Evolutionary conservation across 202 grass and related monocot species (phyloP), one percentile per base, ranked within the genome.

Genomic region (Carex arenaria): DNA sequence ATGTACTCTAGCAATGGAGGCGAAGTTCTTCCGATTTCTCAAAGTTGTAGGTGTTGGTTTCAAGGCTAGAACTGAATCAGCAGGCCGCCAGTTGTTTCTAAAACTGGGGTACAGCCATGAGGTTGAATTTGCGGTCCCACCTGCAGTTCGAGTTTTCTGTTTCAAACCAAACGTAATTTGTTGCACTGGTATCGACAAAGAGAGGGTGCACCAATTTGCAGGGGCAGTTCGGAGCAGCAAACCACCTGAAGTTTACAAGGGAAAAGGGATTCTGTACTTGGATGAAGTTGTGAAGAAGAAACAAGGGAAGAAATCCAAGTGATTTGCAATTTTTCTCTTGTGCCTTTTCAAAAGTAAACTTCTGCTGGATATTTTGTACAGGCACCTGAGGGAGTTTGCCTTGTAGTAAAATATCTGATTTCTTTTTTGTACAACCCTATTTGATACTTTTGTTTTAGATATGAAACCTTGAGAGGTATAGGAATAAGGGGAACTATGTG

Each of bases 61-160:
- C 82, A 97, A 93, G 84, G 89, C 91, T 38, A 89, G 94, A 67
- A 85, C 89, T 34, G 91, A 97, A 86, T 49, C 84, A 30, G 79
- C 89, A 88, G 94, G 91, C 19, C 89, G 87, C 5, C 87, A 93
- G 81, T 72, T 97, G 67, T 97, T 97, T 69, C 86, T 97, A 72
- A 97, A 97, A 67, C 81, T 97, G 13, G 94, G 94, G 4, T 97
- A 89, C 72, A 93, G 91, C 62, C 94, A 97, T 19, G 94, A 97
- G 69, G 91, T 97, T 54, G 87, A 97, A 76, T 93, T 97, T 59
- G 85, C 86, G 0, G 80, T 92, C 10, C 94, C 94, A 34, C 91
- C 91, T 4, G 82, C 91, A 12, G 91, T 97, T 34, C 86, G 94
- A 0, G 91, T 90, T 59, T 97, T 97, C 84, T 97, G 91, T 84